Evolutionary conservation across 108 stramenopile species (phyloP).

Genomic region (Discostella pseudostelligera): DNA sequence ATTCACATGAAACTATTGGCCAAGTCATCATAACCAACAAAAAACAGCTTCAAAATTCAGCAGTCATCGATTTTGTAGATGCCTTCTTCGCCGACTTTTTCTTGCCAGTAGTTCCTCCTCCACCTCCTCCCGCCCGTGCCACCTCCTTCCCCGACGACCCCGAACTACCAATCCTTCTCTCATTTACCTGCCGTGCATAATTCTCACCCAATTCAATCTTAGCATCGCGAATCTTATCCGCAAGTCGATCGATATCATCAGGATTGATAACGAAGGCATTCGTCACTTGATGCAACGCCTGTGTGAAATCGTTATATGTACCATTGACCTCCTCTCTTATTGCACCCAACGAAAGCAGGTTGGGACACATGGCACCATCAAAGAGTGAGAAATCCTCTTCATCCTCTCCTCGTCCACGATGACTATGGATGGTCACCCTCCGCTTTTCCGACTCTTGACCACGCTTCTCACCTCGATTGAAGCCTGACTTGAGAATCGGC

Average conservation of each 20-base stretch:
- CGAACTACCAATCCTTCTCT: not conserved
- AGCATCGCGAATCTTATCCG: slow-evolving; percentile 36
- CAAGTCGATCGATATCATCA: slow-evolving; percentile 35
- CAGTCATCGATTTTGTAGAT: not conserved
- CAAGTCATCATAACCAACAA: too few relatives aligned
- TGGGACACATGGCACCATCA: slow-evolving; percentile 16
- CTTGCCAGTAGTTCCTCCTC: not conserved
- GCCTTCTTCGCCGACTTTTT: not conserved
- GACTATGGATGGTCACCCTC: slow-evolving; percentile 41
- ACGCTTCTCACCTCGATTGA: not conserved
- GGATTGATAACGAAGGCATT: slow-evolving; percentile 34
- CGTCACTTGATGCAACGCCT: slow-evolving; percentile 31
- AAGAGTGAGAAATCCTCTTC: slow-evolving; percentile 13
- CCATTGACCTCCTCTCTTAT: slow-evolving; percentile 28
- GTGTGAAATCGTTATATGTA: slow-evolving; percentile 25
- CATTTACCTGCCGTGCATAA: slow-evolving; percentile 30
- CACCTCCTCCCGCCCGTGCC: not conserved
- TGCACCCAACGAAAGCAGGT: slow-evolving; percentile 11
- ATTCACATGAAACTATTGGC: too few relatives aligned
- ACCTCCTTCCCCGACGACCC: not conserved
- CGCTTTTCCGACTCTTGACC: not conserved
- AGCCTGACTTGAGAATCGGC: slow-evolving; percentile 21
- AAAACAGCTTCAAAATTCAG: too few relatives aligned
- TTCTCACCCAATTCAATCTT: slow-evolving; percentile 27
- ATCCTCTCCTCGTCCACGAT: slow-evolving; percentile 33